phyloP scores from a whole-genome alignment of 2,329 filamentous ascomycete genomes.

The Teratosphaeria nubilosa region DNA sequence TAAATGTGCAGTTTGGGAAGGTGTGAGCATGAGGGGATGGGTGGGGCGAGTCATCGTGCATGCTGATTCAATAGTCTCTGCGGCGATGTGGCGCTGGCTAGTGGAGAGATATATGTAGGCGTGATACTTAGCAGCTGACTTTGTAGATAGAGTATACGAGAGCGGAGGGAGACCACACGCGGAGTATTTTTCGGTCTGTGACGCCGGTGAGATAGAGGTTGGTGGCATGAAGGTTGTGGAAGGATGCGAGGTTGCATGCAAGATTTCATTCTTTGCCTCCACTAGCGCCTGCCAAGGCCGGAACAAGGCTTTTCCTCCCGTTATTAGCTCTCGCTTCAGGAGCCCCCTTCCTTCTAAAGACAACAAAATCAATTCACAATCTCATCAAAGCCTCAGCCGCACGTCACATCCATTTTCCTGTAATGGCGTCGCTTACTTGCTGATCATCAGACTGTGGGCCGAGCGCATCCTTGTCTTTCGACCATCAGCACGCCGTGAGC shows the following conservation, averaged over 20 bases:
- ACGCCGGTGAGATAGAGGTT: background rate
- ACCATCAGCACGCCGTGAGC: background rate
- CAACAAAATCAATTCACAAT: background rate
- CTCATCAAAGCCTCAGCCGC: background rate
- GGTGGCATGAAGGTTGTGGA: background rate
- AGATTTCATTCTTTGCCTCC: background rate
- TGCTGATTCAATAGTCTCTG: background rate
- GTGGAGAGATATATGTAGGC: background rate
- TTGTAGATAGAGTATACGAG: background rate
- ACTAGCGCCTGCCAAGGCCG: background rate
- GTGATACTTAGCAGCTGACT: background rate
- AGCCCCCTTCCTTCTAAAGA: background rate
- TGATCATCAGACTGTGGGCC: background rate
- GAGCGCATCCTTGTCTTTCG: background rate
- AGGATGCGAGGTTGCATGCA: background rate
- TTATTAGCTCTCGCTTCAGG: background rate
- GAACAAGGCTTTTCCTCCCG: background rate
- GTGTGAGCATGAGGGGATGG: background rate
- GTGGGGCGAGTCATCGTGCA: background rate
- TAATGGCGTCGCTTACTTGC: background rate
- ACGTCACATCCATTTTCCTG: background rate
- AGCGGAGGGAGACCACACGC: background rate
- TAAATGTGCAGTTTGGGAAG: background rate
- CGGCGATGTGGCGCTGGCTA: background rate
- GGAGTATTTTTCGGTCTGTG: background rate